These are phyloP conservation scores for Xylaria scruposa DNA, from an alignment of 495 filamentous ascomycete species.

Conservation along the genomic window DNA sequence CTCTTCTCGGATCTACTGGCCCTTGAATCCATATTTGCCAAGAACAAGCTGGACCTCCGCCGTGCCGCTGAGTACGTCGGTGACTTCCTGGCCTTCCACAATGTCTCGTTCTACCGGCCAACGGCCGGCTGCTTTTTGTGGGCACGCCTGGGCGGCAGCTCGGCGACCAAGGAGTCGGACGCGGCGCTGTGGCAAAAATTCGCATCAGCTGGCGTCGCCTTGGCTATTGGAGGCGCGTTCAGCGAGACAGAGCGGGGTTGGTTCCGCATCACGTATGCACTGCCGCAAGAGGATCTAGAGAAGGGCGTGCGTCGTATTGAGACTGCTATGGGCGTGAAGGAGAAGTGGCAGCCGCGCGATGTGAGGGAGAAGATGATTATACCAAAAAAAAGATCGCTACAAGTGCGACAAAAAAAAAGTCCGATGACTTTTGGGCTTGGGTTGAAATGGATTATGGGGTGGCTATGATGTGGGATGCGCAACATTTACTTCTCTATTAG, in stretches of 20 bases:
- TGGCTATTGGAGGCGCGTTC: conserved; percentile 1
- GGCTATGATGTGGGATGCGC: conserved; percentile 4
- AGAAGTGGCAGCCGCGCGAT: conserved; percentile 3
- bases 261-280: conserved; percentile 12
- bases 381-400: background rate
- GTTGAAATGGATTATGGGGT: conserved; percentile 11
- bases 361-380: background rate
- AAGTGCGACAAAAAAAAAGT: background rate
- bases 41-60: background rate
- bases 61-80: conserved; percentile 6
- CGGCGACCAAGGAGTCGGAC: conserved; percentile 9
- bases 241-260: background rate
- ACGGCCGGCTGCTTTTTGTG: conserved; percentile 11
- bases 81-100: conserved; percentile 9
- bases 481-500: background rate
- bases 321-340: background rate
- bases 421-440: conserved; percentile 1
- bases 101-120: conserved; percentile 8
- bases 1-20: conserved; percentile 3
- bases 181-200: background rate
- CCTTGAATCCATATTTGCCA: conserved; percentile 1
- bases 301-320: conserved; percentile 10
- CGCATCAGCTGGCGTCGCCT: conserved; percentile 7
- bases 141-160: conserved; percentile 12
- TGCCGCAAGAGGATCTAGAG: conserved; percentile 1